Conservation (phyloP, 257 asterid species). For the Anisodus tanguticus region DNA sequence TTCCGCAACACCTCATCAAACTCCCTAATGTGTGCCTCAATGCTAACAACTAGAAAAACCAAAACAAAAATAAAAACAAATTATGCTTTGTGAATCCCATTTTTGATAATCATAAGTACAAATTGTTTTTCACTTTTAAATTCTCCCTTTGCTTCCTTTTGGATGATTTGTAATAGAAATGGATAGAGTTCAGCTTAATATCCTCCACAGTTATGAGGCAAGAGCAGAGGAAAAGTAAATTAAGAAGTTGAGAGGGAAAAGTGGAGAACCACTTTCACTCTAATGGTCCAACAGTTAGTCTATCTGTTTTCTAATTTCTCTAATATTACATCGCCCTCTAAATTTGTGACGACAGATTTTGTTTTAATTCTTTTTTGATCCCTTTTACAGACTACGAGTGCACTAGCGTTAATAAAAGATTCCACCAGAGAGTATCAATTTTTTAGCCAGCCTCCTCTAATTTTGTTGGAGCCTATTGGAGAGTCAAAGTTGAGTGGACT, state of each 20-base stretch:
- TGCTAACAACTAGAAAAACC: conserved; percentile 28
- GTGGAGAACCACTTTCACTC: conserved; percentile 31
- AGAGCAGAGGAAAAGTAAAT: conserved; percentile 27
- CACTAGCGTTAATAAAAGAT: not conserved
- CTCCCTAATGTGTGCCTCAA: conserved; percentile 30
- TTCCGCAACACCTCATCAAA: conserved; percentile 42
- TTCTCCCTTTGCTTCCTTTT: not conserved
- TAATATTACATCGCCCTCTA: not conserved
- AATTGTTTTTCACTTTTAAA: not conserved
- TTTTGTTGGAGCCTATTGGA: no score
- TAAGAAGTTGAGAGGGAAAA: conserved; percentile 46
- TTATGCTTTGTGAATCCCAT: conserved; percentile 42
- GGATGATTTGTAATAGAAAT: not conserved
- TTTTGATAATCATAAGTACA: conserved; percentile 12
- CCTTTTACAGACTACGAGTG: not conserved
- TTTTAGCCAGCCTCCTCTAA: not conserved
- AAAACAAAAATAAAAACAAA: conserved; percentile 35
- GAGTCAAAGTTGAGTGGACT: no score
- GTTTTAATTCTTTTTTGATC: not conserved
- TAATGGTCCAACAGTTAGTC: not conserved
- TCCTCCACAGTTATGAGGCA: conserved; percentile 12
- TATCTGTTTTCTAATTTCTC: not conserved
- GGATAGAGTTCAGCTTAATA: not conserved
- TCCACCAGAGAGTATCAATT: no score
- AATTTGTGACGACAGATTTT: not conserved